Evolutionary conservation across 2,329 filamentous ascomycete genomes (phyloP).

Genomic region (Trichocomaceae sp.): DNA sequence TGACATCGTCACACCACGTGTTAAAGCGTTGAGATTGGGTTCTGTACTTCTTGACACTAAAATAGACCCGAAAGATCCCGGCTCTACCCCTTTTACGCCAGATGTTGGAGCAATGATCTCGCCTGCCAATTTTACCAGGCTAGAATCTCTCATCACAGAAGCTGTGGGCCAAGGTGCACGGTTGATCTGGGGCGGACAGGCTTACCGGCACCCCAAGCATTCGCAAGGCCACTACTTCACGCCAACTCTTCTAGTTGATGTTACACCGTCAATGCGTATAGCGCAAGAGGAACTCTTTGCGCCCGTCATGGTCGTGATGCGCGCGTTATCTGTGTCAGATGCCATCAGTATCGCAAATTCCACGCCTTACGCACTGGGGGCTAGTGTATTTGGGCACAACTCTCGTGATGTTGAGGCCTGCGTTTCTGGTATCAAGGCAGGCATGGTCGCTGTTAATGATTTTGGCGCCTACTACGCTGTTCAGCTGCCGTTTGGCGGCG

Average conservation of each 20-base stretch:
- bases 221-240: conserved; percentile 83
- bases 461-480: conserved; percentile 92
- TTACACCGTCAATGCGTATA: conserved; percentile 77
- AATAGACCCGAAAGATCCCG: conserved; percentile 15
- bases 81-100: conserved; percentile 25
- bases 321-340: conserved; percentile 56
- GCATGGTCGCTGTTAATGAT: conserved; percentile 94
- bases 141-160: conserved; percentile 70
- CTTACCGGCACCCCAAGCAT: conserved; percentile 64
- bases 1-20: conserved; percentile 62
- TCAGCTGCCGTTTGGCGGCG: conserved; percentile 87
- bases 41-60: conserved; percentile 53
- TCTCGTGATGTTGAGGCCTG: conserved; percentile 57
- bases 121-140: conserved; percentile 61
- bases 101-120: conserved; percentile 93
- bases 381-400: conserved; percentile 74
- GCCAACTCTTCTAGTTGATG: conserved; percentile 85
- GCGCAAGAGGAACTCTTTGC: conserved; percentile 90
- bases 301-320: conserved; percentile 81
- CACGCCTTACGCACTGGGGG: conserved; percentile 77
- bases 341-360: conserved; percentile 76
- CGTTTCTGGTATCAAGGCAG: conserved; percentile 63
- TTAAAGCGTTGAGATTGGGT: conserved; percentile 68
- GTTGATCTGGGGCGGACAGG: conserved; percentile 71
- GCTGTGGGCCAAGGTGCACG: conserved; percentile 73